A percentile compares a stretch with the other conserved stretches of the same genome.
phyloP scores from a whole-genome alignment of 306 rosid genomes.

The Cicer bijugum region DNA sequence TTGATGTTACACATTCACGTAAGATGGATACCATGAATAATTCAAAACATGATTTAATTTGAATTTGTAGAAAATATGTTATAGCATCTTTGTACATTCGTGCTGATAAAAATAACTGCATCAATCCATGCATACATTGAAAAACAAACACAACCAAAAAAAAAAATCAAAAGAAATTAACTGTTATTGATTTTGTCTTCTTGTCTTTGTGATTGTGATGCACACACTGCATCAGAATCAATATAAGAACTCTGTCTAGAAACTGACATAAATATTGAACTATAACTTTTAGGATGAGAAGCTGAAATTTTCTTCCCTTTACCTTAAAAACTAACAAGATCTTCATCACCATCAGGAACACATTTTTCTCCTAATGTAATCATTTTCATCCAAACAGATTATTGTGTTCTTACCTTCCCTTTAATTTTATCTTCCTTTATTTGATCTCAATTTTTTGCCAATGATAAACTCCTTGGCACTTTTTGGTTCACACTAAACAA shows the following conservation, averaged over 20 bases:
- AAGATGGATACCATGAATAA: too few species aligned
- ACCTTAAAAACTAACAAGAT: constrained; percentile 56
- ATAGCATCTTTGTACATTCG: neutral
- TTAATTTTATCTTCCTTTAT: constrained; percentile 35
- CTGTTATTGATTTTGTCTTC: neutral
- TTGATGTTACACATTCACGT: too few species aligned
- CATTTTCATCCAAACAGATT: constrained; percentile 81
- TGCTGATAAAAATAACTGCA: neutral
- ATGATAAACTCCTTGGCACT: constrained; percentile 60
- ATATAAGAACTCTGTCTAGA: constrained; percentile 54
- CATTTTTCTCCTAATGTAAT: constrained; percentile 86
- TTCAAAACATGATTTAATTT: too few species aligned
- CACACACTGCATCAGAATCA: constrained; percentile 48
- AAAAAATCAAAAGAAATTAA: neutral
- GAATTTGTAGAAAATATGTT: neutral
- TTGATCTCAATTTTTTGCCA: constrained; percentile 52
- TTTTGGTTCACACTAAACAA: constrained; percentile 55
- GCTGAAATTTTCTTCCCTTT: constrained; percentile 72
- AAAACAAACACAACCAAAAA: neutral
- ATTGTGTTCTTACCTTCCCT: constrained; percentile 55
- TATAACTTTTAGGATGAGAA: constrained; percentile 57
- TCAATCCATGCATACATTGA: constrained; percentile 17
- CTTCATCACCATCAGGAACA: constrained; percentile 57
- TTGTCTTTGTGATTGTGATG: neutral
- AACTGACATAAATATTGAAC: constrained; percentile 15